Base-by-base conservation (phyloP, 176 grass and related monocot species). In the Leersia perrieri region DNA sequence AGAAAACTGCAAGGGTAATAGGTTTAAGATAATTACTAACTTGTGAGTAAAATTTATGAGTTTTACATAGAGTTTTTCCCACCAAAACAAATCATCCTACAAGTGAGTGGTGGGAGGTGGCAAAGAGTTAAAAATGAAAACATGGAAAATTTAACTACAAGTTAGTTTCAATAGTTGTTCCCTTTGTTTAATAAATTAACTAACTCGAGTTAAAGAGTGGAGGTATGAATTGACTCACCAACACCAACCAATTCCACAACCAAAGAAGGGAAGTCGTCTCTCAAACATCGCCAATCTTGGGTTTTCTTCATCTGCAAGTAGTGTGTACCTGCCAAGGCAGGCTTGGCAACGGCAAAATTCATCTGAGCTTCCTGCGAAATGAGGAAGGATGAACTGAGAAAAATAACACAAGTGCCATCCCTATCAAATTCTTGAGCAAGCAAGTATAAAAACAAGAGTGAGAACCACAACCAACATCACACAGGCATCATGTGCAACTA, bases 221-320 rank as follows among this genome's bases (percentile, higher is more conserved):
- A 81, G 33, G 63, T 60, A 33, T 58, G 13, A 44, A 77, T 9
- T 72, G 31, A 95, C 96, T 95, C 76, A 99, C 96, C 82, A 93
- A 63, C 84, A 95, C 96, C 96, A 99, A 36, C 92, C 96, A 68
- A 95, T 88, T 76, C 96, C 96, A 91, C 90, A 99, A 66, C 96
- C 92, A 70, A 84, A 99, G 84, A 85, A 95, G 13, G 96, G 90
- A 63, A 95, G 92, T 49, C 88, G 82, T 66, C 82, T 80, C 45
- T 95, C 90, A 77, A 93, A 99, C 85, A 88, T 90, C 83, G 90
- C 74, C 60, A 99, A 78, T 45, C 84, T 87, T 12, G 96, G 96
- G 63, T 93, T 91, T 84, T 98, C 92, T 81, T 89, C 92, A 82
- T 95, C 90, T 72, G 83, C 84, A 78, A 99, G 83, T 61, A 95